Percentiles rank a stretch among this genome's conserved stretches.
Evolutionary conservation across 2,329 filamentous ascomycete species (phyloP).

Genomic region (Zasmidium angulare): DNA sequence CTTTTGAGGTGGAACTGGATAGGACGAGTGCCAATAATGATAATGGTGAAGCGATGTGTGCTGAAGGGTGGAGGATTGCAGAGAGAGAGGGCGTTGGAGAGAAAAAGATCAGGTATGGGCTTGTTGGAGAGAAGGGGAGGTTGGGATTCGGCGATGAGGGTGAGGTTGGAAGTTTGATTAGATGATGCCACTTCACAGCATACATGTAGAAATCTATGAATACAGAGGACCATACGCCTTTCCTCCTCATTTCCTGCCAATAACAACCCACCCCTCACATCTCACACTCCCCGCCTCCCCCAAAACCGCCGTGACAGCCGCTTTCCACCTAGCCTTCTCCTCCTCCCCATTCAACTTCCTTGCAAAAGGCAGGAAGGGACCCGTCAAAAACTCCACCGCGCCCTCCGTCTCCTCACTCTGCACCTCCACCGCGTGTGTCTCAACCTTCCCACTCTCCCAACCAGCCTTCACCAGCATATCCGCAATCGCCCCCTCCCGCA

Average conservation of each 20-base stretch:
- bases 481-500: neutral
- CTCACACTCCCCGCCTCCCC: neutral
- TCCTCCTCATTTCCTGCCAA: conserved; percentile 42
- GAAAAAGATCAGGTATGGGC: neutral
- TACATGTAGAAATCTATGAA: neutral
- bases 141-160: neutral
- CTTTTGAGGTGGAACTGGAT: conserved; percentile 33
- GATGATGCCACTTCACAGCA: neutral
- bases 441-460: neutral
- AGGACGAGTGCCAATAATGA: conserved; percentile 9
- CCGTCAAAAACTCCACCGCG: conserved; percentile 2
- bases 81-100: neutral
- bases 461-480: neutral
- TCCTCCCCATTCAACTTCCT: neutral
- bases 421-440: neutral
- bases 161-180: neutral
- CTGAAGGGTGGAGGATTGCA: no score
- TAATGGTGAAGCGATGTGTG: neutral
- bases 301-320: neutral
- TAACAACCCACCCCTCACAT: conserved; percentile 5
- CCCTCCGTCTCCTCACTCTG: neutral
- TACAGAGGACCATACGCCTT: neutral
- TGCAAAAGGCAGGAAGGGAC: neutral
- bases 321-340: neutral
- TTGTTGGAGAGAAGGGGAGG: neutral